Evolutionary conservation across 768 basidiomycete species (phyloP), one percentile per base, ranked within the genome.

Genomic region (Paxillus involutus): DNA sequence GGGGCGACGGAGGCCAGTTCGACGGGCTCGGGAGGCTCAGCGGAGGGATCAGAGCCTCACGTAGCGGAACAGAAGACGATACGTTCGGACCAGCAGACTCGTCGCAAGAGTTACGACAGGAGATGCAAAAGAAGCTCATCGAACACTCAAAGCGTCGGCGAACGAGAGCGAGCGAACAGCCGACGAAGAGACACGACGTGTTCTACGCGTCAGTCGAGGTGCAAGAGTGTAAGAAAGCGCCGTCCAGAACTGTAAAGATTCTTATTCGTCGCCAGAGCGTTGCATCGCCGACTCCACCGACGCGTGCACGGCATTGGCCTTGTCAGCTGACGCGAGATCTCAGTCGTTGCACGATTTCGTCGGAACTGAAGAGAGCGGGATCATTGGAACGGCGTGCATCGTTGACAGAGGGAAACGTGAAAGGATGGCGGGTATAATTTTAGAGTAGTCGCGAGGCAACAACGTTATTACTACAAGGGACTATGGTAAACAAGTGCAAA

Each of bases 1-100:
- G 55, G 2, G 52, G 52, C 4, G 58, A 69, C 17, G 69, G 67
- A 10, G 58, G 49, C 8, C 62, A 24, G 11, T 69, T 69, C 40
- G 64, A 71, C 17, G 69, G 67, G 12, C 56, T 69, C 1, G 67
- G 67, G 14, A 63, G 58, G 21, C 58, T 71, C 3, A 63, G 69
- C 42, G 59, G 65, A 21, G 69, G 69, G 13, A 56, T 71, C 54
- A 53, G 55, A n/a, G 49, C 51, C 35, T 44, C 53, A 12, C 12
- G 50, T 19, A 33, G 47, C 30, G 47, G 30, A 19, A 30, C 40
- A 4, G 42, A 33, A 10, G 17, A 16, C 5, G 35, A 37, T 10
- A 51, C 26, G 0, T 10, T 35, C 3, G 39, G 47, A 16, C 19
- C 58, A 14, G 40, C 32, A 33, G 63, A 65, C 11, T 29, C 44